Evolutionary conservation across 192 early-diverging fungal species (phyloP).

Genomic region (Linnemannia schmuckeri): DNA sequence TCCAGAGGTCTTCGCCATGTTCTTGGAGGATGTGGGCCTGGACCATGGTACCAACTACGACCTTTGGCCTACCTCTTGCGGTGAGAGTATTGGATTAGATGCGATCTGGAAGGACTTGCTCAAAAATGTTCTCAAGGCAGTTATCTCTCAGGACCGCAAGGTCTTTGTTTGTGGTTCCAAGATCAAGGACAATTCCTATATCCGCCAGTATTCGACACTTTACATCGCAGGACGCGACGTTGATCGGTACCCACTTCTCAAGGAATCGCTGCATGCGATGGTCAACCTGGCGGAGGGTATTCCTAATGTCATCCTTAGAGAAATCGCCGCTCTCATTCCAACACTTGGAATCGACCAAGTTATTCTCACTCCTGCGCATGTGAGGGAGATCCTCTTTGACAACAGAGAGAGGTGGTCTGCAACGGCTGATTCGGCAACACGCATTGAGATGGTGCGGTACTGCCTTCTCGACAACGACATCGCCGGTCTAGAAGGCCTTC

Average conservation of each 20-base stretch:
- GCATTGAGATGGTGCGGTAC: constrained; percentile 20
- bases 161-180: constrained; percentile 19
- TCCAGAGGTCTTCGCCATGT: constrained; percentile 30
- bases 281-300: constrained; percentile 10
- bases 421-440: not conserved
- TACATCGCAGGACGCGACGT: constrained; percentile 21
- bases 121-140: not conserved
- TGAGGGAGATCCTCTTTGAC: constrained; percentile 8
- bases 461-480: constrained; percentile 19
- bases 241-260: constrained; percentile 7
- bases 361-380: constrained; percentile 19
- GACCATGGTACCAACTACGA: constrained; percentile 20
- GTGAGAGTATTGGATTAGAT: constrained; percentile 6
- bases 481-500: constrained; percentile 31
- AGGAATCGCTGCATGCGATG: constrained; percentile 5
- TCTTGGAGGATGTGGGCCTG: constrained; percentile 18
- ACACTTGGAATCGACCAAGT: not conserved
- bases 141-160: not conserved
- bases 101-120: constrained; percentile 21
- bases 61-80: constrained; percentile 20
- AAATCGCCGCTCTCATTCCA: not conserved
- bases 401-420: not conserved
- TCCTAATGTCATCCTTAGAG: not conserved
- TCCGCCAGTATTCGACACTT: not conserved
- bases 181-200: not conserved